Conservation (phyloP, 768 basidiomycete genomes). For the Macrolepiota fuliginosa region DNA sequence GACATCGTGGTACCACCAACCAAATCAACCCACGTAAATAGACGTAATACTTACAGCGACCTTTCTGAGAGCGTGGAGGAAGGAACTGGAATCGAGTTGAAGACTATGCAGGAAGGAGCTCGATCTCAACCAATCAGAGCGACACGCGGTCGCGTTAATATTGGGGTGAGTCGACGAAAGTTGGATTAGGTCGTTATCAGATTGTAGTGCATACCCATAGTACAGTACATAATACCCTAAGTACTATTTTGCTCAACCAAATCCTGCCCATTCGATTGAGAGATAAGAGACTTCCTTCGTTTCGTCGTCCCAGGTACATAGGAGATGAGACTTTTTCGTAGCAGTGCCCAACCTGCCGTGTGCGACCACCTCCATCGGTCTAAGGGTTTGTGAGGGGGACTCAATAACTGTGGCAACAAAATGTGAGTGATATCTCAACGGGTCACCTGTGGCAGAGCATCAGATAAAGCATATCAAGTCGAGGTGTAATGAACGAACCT, state of each 20-base stretch:
- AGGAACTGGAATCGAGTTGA: conserved; percentile 38
- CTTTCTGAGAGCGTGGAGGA: conserved; percentile 61
- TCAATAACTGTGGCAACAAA: conserved; percentile 84
- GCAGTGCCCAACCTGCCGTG: conserved; percentile 95
- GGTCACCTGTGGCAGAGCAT: conserved; percentile 62
- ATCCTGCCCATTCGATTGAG: conserved; percentile 90
- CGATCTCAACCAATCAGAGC: conserved; percentile 17
- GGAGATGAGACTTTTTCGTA: conserved; percentile 92
- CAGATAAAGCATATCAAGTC: background rate
- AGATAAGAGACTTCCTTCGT: conserved; percentile 66
- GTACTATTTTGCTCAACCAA: conserved; percentile 46
- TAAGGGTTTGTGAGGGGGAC: conserved; percentile 53
- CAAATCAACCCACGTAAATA: conserved; percentile 29
- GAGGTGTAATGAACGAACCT: conserved; percentile 45
- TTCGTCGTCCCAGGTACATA: conserved; percentile 85
- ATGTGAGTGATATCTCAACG: conserved; percentile 94
- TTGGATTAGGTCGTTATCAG: conserved; percentile 33
- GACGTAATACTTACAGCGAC: conserved; percentile 39
- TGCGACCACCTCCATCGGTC: conserved; percentile 93
- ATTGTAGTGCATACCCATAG: background rate
- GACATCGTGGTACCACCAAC: conserved; percentile 6
- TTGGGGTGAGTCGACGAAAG: conserved; percentile 39
- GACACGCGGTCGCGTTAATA: conserved; percentile 29
- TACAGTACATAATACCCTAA: conserved; percentile 1
- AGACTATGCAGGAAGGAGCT: conserved; percentile 18